phyloP scores from a whole-genome alignment of 352 stramenopile genomes.

The Globisporangium solare region DNA sequence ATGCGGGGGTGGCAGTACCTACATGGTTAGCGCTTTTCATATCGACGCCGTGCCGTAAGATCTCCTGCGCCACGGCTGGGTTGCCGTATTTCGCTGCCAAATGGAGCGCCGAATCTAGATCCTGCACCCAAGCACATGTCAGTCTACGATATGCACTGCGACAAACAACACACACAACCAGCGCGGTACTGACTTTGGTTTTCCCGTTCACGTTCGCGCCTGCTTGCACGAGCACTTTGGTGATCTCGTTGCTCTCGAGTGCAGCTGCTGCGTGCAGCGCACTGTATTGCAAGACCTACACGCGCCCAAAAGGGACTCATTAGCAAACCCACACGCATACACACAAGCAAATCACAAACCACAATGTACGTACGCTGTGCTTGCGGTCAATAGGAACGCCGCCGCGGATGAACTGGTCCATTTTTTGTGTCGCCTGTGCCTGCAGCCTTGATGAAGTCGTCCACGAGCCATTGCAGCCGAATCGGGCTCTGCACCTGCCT shows the following conservation, averaged over 20 bases:
- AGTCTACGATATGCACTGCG: background rate
- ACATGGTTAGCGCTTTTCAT: slow-evolving; percentile 32
- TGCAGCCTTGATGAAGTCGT: slow-evolving; percentile 54
- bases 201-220: slow-evolving; percentile 33
- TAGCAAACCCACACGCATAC: background rate
- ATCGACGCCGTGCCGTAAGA: slow-evolving; percentile 30
- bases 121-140: slow-evolving; percentile 11
- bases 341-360: too few species aligned
- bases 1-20: slow-evolving; percentile 1
- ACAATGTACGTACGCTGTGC: slow-evolving; percentile 30
- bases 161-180: background rate
- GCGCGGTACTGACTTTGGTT: slow-evolving; percentile 19
- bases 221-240: slow-evolving; percentile 40
- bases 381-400: slow-evolving; percentile 48
- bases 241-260: slow-evolving; percentile 26
- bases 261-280: slow-evolving; percentile 42
- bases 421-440: slow-evolving; percentile 33
- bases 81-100: slow-evolving; percentile 42
- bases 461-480: slow-evolving; percentile 45
- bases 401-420: slow-evolving; percentile 46
- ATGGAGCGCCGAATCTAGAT: slow-evolving; percentile 34
- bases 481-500: slow-evolving; percentile 47
- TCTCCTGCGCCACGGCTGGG: slow-evolving; percentile 25
- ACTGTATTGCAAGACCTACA: slow-evolving; percentile 42
- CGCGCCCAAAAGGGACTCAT: slow-evolving; percentile 2